phyloP scores from a whole-genome alignment of 164 flowering plant genomes.

The Protea cynaroides region DNA sequence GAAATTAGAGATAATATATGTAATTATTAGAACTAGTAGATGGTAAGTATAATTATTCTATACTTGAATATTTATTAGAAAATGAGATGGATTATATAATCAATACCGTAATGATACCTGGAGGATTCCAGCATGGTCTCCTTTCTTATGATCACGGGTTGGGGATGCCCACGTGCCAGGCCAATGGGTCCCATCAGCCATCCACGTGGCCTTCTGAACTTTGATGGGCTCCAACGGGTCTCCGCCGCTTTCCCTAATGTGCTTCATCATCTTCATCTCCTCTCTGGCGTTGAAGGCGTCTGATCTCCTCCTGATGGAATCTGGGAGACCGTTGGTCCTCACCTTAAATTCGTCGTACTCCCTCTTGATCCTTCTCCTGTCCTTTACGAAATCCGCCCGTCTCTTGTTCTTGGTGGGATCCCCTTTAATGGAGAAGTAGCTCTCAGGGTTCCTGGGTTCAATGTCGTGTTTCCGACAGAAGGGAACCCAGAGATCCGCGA shows the following conservation, averaged over 20 bases:
- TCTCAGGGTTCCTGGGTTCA: constrained; percentile 77
- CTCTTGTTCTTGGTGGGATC: constrained; percentile 79
- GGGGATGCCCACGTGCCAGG: constrained; percentile 72
- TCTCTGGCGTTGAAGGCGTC: constrained; percentile 89
- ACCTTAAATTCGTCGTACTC: constrained; percentile 92
- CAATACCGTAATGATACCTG: no score
- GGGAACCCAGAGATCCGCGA: constrained; percentile 79
- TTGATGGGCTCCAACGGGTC: constrained; percentile 50
- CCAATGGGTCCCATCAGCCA: constrained; percentile 96
- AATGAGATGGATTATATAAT: no score
- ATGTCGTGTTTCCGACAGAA: constrained; percentile 72
- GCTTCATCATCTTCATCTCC: constrained; percentile 71
- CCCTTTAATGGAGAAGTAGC: constrained; percentile 52
- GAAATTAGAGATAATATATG: no score
- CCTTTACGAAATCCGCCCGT: constrained; percentile 69
- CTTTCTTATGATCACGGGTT: constrained; percentile 54
- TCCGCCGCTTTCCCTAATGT: constrained; percentile 47
- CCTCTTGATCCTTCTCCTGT: constrained; percentile 60
- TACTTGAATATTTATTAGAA: no score
- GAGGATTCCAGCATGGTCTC: constrained; percentile 80
- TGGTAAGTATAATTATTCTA: no score
- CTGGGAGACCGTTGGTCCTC: constrained; percentile 73
- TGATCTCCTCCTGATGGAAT: constrained; percentile 78
- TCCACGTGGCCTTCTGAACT: constrained; percentile 77
- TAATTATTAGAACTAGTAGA: no score